phyloP scores from a whole-genome alignment of 768 basidiomycete species.

The Hericium coralloides region DNA sequence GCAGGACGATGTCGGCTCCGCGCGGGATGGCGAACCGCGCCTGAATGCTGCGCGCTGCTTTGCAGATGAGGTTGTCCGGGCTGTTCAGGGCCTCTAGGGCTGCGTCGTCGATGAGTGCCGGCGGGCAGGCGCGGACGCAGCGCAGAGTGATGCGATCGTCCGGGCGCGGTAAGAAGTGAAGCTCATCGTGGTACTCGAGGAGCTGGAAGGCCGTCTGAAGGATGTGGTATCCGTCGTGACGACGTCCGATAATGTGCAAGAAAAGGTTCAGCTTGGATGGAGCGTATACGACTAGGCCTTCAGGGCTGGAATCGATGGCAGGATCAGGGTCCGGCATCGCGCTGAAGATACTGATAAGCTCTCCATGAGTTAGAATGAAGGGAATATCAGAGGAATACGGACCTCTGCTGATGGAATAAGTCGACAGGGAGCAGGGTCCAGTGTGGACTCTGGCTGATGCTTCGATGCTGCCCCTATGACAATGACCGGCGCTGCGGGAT shows the following conservation, averaged over 20 bases:
- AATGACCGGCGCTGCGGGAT: no score
- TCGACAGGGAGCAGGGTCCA: no score
- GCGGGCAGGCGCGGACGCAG: background rate
- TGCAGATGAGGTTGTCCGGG: slow-evolving; percentile 3
- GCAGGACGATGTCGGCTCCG: slow-evolving; percentile 1
- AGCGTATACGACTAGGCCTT: background rate
- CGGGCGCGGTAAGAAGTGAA: background rate
- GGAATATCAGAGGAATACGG: no score
- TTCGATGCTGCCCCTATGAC: no score
- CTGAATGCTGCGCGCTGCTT: background rate
- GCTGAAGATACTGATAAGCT: no score
- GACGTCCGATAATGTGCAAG: slow-evolving; percentile 1
- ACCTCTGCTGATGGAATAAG: no score
- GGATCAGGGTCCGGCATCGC: no score
- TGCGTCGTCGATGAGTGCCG: background rate
- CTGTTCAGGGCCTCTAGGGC: background rate
- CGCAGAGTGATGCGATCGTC: background rate
- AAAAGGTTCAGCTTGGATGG: slow-evolving; percentile 3
- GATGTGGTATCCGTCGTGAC: slow-evolving; percentile 1
- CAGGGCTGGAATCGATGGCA: no score
- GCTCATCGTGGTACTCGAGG: slow-evolving; percentile 3
- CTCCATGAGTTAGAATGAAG: no score
- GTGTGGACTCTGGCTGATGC: no score
- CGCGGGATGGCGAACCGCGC: background rate
- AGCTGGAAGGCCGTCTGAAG: slow-evolving; percentile 4